These are phyloP conservation scores for Amborella trichopoda DNA, from an alignment of 164 flowering plant genomes.

Conservation along the genomic window DNA sequence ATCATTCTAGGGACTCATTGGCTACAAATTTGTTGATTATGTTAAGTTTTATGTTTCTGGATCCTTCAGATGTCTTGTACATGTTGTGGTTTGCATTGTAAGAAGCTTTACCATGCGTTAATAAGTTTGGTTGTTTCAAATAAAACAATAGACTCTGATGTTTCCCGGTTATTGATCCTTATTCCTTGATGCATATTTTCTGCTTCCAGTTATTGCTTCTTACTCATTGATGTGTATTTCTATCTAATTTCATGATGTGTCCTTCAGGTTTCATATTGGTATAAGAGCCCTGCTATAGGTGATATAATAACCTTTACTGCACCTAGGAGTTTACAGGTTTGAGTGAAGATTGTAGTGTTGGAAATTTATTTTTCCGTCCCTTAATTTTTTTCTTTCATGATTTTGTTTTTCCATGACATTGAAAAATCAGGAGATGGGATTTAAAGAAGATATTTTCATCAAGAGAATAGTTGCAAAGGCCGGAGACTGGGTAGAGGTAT, in stretches of 20 bases:
- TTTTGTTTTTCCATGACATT: neutral
- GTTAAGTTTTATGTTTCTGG: no score
- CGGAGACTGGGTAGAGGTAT: constrained; percentile 42
- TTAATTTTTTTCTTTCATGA: neutral
- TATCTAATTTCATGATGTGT: neutral
- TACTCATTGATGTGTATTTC: neutral
- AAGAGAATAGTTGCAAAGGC: constrained; percentile 50
- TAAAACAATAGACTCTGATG: neutral
- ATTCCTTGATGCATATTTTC: neutral
- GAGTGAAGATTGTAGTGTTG: neutral
- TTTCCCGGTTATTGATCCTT: neutral
- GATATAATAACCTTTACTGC: constrained; percentile 33
- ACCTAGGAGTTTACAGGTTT: constrained; percentile 29
- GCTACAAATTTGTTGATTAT: no score
- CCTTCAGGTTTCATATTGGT: constrained; percentile 29
- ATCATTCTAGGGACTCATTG: no score
- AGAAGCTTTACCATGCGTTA: neutral
- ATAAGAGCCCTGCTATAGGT: constrained; percentile 25
- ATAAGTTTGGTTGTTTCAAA: neutral
- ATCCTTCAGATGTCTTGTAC: neutral
- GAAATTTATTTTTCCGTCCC: neutral
- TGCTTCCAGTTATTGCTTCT: neutral
- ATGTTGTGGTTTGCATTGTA: neutral
- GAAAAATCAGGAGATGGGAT: constrained; percentile 11
- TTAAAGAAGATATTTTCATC: constrained; percentile 22